A percentile compares a stretch with the other conserved stretches of the same genome.
Conservation (phyloP, 2,329 filamentous ascomycete species). For the Xylariales sp. region DNA sequence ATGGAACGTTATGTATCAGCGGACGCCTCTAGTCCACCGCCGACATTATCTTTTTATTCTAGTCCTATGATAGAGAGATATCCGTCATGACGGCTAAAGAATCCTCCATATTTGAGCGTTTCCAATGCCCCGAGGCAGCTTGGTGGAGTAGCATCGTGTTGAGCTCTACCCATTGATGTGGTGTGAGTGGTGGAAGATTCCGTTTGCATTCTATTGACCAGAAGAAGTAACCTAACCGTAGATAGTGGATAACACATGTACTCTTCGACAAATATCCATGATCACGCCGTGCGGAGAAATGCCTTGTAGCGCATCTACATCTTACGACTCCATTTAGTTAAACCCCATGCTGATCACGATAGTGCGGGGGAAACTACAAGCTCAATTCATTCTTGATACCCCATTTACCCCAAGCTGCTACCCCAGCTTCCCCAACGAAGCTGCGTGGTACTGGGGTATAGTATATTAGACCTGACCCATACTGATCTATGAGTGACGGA, state of each 20-base stretch:
- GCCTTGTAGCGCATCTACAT: background rate
- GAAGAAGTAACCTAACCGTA: background rate
- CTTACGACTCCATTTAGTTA: slow-evolving; percentile 12
- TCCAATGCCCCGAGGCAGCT: background rate
- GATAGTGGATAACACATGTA: slow-evolving; percentile 4
- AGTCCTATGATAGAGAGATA: background rate
- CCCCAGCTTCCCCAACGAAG: slow-evolving; percentile 35
- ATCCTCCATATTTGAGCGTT: slow-evolving; percentile 1
- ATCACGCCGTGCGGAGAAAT: slow-evolving; percentile 17
- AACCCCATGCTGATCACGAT: background rate
- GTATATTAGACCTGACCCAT: slow-evolving; percentile 7
- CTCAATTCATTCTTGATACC: slow-evolving; percentile 13
- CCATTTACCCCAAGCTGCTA: slow-evolving; percentile 13
- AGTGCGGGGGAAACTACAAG: slow-evolving; percentile 22
- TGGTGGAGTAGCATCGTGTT: background rate
- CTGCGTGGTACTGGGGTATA: background rate
- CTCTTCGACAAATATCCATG: slow-evolving; percentile 2
- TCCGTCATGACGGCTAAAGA: background rate
- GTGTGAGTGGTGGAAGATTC: slow-evolving; percentile 39
- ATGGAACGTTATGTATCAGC: background rate
- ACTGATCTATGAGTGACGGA: slow-evolving; percentile 37
- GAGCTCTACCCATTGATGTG: background rate
- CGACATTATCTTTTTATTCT: background rate
- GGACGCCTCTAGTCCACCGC: background rate
- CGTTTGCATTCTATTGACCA: slow-evolving; percentile 3